Evolutionary conservation across 768 basidiomycete species (phyloP).

Genomic region (Pulveroboletus sp.): DNA sequence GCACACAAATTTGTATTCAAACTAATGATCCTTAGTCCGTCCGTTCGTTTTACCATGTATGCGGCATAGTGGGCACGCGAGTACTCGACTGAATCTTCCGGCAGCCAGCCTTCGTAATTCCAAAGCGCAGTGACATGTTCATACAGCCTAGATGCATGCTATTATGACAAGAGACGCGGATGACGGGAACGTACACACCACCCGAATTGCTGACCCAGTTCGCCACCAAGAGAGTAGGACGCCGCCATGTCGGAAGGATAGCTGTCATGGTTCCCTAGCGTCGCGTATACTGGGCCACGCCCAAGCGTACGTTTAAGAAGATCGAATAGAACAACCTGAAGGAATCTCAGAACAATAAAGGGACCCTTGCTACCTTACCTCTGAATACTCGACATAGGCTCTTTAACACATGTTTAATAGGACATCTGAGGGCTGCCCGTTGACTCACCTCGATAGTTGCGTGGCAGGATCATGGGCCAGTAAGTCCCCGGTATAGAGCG

Average conservation of each 20-base stretch:
- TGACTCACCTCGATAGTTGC: constrained; percentile 52
- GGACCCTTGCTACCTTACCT: constrained; percentile 36
- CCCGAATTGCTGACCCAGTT: constrained; percentile 56
- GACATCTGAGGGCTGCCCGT: neutral
- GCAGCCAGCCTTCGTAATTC: constrained; percentile 68
- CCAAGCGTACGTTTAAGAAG: constrained; percentile 59
- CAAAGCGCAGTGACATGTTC: constrained; percentile 69
- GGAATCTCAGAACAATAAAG: constrained; percentile 5
- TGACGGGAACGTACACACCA: constrained; percentile 41
- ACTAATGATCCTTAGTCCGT: constrained; percentile 68
- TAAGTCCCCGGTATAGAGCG: constrained; percentile 69
- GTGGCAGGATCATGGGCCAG: constrained; percentile 67
- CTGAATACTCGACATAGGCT: constrained; percentile 56
- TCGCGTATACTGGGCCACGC: constrained; percentile 68
- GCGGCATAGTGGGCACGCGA: constrained; percentile 69
- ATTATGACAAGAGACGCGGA: neutral
- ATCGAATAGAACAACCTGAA: constrained; percentile 59
- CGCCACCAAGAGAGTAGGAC: constrained; percentile 50
- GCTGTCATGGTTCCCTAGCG: constrained; percentile 74
- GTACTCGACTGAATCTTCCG: constrained; percentile 46
- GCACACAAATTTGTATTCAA: constrained; percentile 74
- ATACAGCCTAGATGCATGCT: constrained; percentile 53
- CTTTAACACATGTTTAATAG: constrained; percentile 28
- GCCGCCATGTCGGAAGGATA: constrained; percentile 58
- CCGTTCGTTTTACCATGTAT: constrained; percentile 62